A percentile compares a stretch with the other conserved stretches of the same genome.
Evolutionary conservation across 2,329 filamentous ascomycete genomes (phyloP).

Genomic region (Aspergillus hiratsukae): DNA sequence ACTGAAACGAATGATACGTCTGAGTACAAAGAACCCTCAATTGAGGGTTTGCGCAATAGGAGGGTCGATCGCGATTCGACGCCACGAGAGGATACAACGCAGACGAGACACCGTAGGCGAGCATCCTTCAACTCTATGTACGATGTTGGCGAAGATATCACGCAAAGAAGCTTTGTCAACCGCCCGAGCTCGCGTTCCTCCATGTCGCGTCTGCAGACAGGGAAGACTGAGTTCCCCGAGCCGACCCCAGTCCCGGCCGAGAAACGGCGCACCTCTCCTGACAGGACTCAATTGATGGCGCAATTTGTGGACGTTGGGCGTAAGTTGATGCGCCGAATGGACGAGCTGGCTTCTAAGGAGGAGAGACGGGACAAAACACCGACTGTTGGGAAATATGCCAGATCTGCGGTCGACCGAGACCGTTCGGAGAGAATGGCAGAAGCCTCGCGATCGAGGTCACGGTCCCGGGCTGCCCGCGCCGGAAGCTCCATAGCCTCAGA

Average conservation of each 20-base stretch:
- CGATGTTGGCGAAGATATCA: constrained; percentile 51
- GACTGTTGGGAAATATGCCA: constrained; percentile 23
- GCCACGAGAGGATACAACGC: constrained; percentile 26
- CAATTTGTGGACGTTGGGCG: constrained; percentile 38
- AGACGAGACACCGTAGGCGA: constrained; percentile 38
- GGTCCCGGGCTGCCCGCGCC: constrained; percentile 12
- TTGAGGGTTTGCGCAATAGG: constrained; percentile 20
- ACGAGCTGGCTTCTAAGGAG: constrained; percentile 19
- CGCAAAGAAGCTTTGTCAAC: constrained; percentile 36
- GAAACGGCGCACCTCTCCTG: constrained; percentile 19
- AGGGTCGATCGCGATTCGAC: constrained; percentile 14
- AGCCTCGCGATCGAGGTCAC: constrained; percentile 14
- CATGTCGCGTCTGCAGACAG: constrained; percentile 38
- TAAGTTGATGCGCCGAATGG: constrained; percentile 30
- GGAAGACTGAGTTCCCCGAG: constrained; percentile 32
- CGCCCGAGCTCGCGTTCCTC: constrained; percentile 42
- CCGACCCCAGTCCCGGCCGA: constrained; percentile 13
- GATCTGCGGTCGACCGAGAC: constrained; percentile 26
- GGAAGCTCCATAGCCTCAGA: constrained; percentile 20
- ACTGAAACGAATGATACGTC: constrained; percentile 25
- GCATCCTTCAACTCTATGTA: constrained; percentile 53
- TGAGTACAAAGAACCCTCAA: constrained; percentile 16
- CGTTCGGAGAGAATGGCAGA: constrained; percentile 26
- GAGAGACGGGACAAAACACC: constrained; percentile 11
- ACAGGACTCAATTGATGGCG: constrained; percentile 35